Base-by-base conservation (phyloP, 1,284 basidiomycete genomes). In the Boletellus deceptivus region DNA sequence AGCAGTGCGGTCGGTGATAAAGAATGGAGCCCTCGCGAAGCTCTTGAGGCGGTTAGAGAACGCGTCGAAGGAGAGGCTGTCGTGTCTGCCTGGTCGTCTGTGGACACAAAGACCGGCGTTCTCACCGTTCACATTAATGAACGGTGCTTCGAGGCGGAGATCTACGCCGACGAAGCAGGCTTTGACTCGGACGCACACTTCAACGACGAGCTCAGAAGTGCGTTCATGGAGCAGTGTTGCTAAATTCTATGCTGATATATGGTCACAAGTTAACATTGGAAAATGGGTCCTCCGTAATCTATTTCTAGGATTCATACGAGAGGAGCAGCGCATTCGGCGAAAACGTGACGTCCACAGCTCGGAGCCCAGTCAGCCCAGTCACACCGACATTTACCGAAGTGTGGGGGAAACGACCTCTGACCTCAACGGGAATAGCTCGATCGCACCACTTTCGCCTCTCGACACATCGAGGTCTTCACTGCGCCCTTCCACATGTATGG, bases 1-100 rank as follows among this genome's bases (percentile, higher is more conserved):
- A 68, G 65, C 27, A 72, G 69, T 47, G 55, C 56, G 6, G 39
- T 45, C 10, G 57, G 60, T 46, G 75, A 75, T 38, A 68, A 59
- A 47, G 79, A 83, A 53, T 67, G 75, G 53, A 88, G 84, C 59
- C 89, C 89, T 10, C 69, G 89, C 42, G 93, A 97, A 58, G 86
- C 90, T 5, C 73, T 99, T 46, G 94, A 98, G 66, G 78, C 85
- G 35, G 91, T 98, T 48, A 64, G 87, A 56, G 90, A 90, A 59
- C 75, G 91, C 27, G 90, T 99, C 37, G 95, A 99, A 67, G 95
- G 96, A 14, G 90, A 98, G 69, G 93, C 90, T 0, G 84, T 90
- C 27, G 84, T 93, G 5, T 74, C 84, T 17, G 75, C 85, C 5
- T 99, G 97, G 97, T 89, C 89, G 46, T 82, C 79, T 17, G 86